Conservation (phyloP, 306 rosid genomes). For the Purshia tridentata region DNA sequence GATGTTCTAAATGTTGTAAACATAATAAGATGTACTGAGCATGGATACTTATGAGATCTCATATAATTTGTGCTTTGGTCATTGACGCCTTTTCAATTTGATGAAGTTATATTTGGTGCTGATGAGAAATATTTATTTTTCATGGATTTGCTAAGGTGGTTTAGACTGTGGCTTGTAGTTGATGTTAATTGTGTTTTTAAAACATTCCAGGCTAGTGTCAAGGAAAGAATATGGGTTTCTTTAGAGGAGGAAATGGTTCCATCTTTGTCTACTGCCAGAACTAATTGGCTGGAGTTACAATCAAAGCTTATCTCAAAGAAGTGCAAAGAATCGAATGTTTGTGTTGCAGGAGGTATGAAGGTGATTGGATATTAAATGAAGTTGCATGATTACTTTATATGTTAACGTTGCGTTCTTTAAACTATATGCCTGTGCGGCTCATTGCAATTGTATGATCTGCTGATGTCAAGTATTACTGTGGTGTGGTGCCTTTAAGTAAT, state of each 20-base stretch:
- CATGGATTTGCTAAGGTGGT: not conserved
- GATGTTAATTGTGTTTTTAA: constrained; percentile 27
- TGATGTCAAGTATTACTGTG: not conserved
- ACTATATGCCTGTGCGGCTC: not conserved
- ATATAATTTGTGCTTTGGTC: not conserved
- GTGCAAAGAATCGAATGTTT: constrained; percentile 63
- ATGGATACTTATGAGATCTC: not conserved
- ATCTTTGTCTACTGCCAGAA: constrained; percentile 55
- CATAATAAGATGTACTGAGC: not conserved
- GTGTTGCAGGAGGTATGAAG: constrained; percentile 89
- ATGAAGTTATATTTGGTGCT: not conserved
- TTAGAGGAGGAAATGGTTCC: constrained; percentile 94
- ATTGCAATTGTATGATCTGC: not conserved
- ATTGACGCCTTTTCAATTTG: not conserved
- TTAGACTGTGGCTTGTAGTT: constrained; percentile 28
- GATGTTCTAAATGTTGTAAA: constrained; percentile 1
- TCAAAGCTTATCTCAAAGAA: constrained; percentile 63
- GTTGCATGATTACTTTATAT: constrained; percentile 15
- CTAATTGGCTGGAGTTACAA: constrained; percentile 92
- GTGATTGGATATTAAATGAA: constrained; percentile 22
- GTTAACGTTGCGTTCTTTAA: not conserved
- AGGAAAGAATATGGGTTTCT: constrained; percentile 77
- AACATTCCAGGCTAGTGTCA: constrained; percentile 65
- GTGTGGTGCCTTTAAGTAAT: not conserved
- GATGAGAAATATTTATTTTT: not conserved